Base-by-base conservation (phyloP, 2,329 filamentous ascomycete genomes). In the Neonectria sp. region DNA sequence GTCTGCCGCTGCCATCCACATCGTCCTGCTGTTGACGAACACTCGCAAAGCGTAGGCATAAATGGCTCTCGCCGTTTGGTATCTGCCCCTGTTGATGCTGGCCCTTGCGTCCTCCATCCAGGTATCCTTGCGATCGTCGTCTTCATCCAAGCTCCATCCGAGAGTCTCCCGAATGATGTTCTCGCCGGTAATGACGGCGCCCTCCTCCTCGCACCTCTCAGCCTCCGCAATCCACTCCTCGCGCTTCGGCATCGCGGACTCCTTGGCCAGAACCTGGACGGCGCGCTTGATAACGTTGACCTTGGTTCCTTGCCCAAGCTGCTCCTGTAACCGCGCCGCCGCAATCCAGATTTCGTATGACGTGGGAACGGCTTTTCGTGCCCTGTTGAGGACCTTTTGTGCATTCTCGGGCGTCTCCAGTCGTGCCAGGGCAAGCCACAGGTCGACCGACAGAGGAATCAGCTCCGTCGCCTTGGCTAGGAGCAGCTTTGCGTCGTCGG, bases 341-440 rank as follows among this genome's bases (percentile, higher is more conserved):
- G 96, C 95, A 77, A 99, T 94, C 96, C 96, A 99, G 70, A 99
- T 94, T 77, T 98, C 95, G 82, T 96, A 90, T 31, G 95, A 98
- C 2, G 95, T 96, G 1, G 96, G 96, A 6, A 97, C 90, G 2
- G 95, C 95, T 83, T 97, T 97, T 71, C 96, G 93, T 35, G 97
- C 97, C 81, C 92, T 95, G 82, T 99, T 99, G 71, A 99, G 88
- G 46, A 99, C 95, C 77, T 95, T 93, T 78, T 97, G 95, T 2
- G 97, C 96, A 75, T 97, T 95, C 73, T 97, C 93, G 0, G 95
- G 93, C 0, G 90, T 93, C 80, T 98, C 95, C 1, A 99, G 86
- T 40, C 95, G 92, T 31, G 96, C 96, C 65, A 98, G 87, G 2
- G 95, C 96, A 52, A 99, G 88, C 96, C 96, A 99, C 2, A 99